These are phyloP conservation scores for Cyberlindnera misumaiensis DNA, from an alignment of 805 yeast species.

Conservation along the genomic window DNA sequence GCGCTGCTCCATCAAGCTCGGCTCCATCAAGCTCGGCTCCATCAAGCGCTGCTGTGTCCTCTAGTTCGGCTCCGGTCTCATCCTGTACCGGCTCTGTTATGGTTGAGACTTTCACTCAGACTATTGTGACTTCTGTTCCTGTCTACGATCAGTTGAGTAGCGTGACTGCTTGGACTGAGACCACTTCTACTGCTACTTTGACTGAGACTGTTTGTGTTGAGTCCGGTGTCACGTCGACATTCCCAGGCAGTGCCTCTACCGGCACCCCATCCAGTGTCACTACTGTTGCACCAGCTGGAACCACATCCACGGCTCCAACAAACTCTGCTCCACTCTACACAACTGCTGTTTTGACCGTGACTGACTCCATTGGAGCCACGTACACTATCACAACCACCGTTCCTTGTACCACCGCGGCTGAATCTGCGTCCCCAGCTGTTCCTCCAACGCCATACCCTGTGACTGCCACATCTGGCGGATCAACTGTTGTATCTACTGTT, in stretches of 20 bases:
- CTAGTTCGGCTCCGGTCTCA: conserved; percentile 13
- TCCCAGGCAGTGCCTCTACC: conserved; percentile 8
- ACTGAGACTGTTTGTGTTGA: conserved; percentile 16
- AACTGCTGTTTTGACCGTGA: neutral
- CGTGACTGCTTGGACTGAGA: conserved; percentile 20
- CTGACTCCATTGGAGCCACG: conserved; percentile 2
- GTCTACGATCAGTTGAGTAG: conserved; percentile 10
- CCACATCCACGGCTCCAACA: no score
- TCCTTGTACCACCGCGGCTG: no score
- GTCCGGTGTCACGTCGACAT: neutral
- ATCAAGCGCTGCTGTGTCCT: conserved; percentile 11
- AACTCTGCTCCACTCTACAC: no score
- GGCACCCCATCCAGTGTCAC: neutral
- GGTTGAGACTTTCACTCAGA: conserved; percentile 16
- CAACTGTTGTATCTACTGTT: neutral
- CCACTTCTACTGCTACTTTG: conserved; percentile 9
- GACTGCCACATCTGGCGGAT: neutral
- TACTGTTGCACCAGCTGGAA: no score
- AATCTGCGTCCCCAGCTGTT: no score
- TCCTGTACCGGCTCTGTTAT: neutral
- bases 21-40: neutral
- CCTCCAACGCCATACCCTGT: no score
- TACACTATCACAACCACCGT: neutral
- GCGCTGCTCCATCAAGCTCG: neutral
- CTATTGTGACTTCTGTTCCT: conserved; percentile 16